Percentiles rank a stretch among this genome's conserved stretches.
phyloP scores from a whole-genome alignment of 2,329 filamentous ascomycete genomes.

The Ophiognomonia clavigignenti-juglandacearum region DNA sequence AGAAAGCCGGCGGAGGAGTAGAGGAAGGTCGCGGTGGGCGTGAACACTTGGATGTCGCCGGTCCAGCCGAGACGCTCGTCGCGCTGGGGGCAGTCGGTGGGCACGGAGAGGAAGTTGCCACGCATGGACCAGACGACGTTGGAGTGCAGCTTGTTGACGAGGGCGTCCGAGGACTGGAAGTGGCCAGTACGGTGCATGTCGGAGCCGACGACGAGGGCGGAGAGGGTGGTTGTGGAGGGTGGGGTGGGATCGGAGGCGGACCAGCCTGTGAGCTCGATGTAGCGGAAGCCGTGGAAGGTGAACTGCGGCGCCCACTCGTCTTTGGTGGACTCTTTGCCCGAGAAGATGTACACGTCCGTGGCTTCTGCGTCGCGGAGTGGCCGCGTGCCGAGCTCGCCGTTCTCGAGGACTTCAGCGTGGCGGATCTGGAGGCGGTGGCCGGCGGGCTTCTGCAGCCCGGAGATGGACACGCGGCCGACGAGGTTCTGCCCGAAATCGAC shows the following conservation, averaged over 20 bases:
- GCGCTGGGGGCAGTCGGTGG: conserved; percentile 53
- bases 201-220: conserved; percentile 38
- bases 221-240: conserved; percentile 17
- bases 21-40: conserved; percentile 46
- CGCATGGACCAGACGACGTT: conserved; percentile 54
- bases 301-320: conserved; percentile 39
- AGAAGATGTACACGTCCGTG: conserved; percentile 33
- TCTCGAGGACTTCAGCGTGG: conserved; percentile 52
- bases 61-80: conserved; percentile 53
- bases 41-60: conserved; percentile 45
- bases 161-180: conserved; percentile 46
- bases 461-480: conserved; percentile 43
- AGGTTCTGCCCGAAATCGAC: conserved; percentile 57
- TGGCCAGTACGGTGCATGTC: conserved; percentile 46
- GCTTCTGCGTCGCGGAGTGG: conserved; percentile 40
- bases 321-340: conserved; percentile 11
- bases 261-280: conserved; percentile 44
- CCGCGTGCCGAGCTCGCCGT: conserved; percentile 34
- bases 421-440: conserved; percentile 39
- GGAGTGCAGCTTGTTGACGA: conserved; percentile 48
- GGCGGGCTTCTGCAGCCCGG: conserved; percentile 27
- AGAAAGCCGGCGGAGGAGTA: conserved; percentile 49
- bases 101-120: conserved; percentile 53
- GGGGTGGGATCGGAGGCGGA: conserved; percentile 14
- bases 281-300: conserved; percentile 51